These are phyloP conservation scores for Cladobotryum mycophilum DNA, from an alignment of 2,329 filamentous ascomycete genomes.

Conservation along the genomic window DNA sequence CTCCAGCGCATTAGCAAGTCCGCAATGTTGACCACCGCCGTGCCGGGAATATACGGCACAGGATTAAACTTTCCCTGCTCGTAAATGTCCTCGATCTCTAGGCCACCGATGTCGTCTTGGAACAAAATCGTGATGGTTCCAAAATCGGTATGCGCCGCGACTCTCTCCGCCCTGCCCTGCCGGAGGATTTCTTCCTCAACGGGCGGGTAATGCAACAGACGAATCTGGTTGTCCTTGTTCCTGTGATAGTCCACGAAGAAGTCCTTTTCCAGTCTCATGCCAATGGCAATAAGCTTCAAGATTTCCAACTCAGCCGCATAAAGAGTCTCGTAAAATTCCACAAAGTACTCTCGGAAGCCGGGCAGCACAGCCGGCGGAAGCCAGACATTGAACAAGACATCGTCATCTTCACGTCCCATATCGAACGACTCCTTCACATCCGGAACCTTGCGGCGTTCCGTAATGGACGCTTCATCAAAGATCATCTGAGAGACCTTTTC, in stretches of 20 bases:
- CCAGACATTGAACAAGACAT: conserved; percentile 19
- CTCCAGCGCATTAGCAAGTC: conserved; percentile 35
- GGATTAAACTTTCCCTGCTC: conserved; percentile 29
- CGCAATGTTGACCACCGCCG: conserved; percentile 34
- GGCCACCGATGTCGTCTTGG: conserved; percentile 38
- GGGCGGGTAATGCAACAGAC: conserved; percentile 48
- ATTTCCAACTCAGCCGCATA: conserved; percentile 64
- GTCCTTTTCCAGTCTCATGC: conserved; percentile 57
- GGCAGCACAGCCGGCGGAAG: conserved; percentile 15
- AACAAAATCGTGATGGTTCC: conserved; percentile 41
- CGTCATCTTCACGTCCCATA: conserved; percentile 28
- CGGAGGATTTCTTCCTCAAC: conserved; percentile 22
- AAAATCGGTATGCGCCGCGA: conserved; percentile 27
- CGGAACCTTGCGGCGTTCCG: conserved; percentile 22
- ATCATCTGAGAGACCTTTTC: conserved; percentile 28
- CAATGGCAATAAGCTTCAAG: conserved; percentile 70
- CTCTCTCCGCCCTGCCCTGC: conserved; percentile 18
- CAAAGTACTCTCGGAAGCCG: conserved; percentile 17
- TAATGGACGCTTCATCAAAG: conserved; percentile 20
- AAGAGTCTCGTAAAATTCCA: conserved; percentile 62
- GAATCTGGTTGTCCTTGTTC: conserved; percentile 49
- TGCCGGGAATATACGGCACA: conserved; percentile 22
- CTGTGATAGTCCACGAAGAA: conserved; percentile 64
- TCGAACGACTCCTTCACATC: conserved; percentile 36
- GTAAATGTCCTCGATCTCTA: conserved; percentile 38